phyloP scores from a whole-genome alignment of 2,329 filamentous ascomycete species.

The Sporothrix luriei region DNA sequence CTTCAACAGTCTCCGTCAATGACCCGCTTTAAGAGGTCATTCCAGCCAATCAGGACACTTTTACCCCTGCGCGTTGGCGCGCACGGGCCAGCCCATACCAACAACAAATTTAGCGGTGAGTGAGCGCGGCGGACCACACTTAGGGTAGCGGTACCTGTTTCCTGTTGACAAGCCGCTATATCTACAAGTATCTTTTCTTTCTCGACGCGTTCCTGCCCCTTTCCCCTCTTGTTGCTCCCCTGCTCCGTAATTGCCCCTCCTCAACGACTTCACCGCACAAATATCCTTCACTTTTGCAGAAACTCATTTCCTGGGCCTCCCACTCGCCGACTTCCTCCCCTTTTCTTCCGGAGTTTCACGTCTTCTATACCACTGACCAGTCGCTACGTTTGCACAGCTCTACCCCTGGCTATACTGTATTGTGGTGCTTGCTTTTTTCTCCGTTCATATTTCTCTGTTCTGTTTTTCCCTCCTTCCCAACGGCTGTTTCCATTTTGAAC shows the following conservation, averaged over 20 bases:
- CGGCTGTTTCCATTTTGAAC: constrained; percentile 19
- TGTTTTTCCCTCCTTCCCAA: constrained; percentile 4
- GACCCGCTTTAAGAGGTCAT: constrained; percentile 16
- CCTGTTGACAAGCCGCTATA: neutral
- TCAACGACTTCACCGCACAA: constrained; percentile 34
- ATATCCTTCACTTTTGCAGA: constrained; percentile 23
- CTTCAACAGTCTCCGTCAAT: neutral
- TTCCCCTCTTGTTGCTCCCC: constrained; percentile 9
- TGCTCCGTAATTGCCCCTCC: constrained; percentile 31
- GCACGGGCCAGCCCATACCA: constrained; percentile 34
- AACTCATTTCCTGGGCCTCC: constrained; percentile 9
- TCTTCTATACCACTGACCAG: neutral
- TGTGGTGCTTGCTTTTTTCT: constrained; percentile 1
- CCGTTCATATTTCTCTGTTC: constrained; percentile 10
- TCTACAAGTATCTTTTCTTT: neutral
- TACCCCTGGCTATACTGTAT: neutral
- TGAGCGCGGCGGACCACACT: constrained; percentile 17
- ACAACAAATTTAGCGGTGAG: constrained; percentile 29
- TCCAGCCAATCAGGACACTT: constrained; percentile 28
- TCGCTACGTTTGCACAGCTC: constrained; percentile 24
- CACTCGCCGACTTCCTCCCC: neutral
- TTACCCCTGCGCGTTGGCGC: constrained; percentile 32
- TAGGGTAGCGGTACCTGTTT: constrained; percentile 6
- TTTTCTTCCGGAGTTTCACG: constrained; percentile 24
- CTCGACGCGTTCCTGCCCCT: constrained; percentile 17